A percentile compares a stretch with the other conserved stretches of the same genome.
Evolutionary conservation across 768 basidiomycete species (phyloP).

Genomic region (Mycena polygramma): DNA sequence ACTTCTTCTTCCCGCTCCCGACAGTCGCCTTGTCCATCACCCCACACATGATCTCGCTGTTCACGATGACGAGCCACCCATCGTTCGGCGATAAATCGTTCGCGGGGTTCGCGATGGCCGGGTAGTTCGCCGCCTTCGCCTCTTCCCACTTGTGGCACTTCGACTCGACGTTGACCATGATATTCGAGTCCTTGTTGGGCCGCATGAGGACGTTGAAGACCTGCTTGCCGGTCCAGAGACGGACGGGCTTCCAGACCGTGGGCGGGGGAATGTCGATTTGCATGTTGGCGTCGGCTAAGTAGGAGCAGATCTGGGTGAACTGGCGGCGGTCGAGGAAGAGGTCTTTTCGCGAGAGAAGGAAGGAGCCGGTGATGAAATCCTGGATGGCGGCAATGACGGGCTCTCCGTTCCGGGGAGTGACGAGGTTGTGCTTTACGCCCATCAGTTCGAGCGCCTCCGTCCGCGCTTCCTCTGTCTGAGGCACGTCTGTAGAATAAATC

Average conservation of each 20-base stretch:
- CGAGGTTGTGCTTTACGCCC: constrained; percentile 96
- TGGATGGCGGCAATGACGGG: constrained; percentile 99
- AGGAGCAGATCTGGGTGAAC: constrained; percentile 97
- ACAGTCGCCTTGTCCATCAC: constrained; percentile 99
- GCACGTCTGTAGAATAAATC: constrained; percentile 76
- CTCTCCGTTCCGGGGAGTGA: constrained; percentile 98
- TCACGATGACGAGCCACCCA: constrained; percentile 96
- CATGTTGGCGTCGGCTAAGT: constrained; percentile 90
- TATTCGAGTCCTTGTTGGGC: constrained; percentile 85
- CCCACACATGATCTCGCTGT: constrained; percentile 99
- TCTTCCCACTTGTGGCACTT: constrained; percentile 94
- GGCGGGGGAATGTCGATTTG: constrained; percentile 98
- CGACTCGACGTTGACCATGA: constrained; percentile 94
- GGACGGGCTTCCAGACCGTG: constrained; percentile 90
- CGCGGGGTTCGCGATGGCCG: constrained; percentile 69
- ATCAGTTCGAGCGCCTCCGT: constrained; percentile 98
- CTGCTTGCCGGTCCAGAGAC: constrained; percentile 98
- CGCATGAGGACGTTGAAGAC: constrained; percentile 98
- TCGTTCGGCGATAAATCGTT: constrained; percentile 96
- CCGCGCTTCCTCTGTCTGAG: constrained; percentile 98
- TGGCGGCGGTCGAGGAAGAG: constrained; percentile 93
- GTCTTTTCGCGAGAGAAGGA: constrained; percentile 92
- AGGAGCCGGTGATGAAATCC: constrained; percentile 99
- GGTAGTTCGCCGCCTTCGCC: constrained; percentile 72
- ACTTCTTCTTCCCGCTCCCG: constrained; percentile 99